Evolutionary conservation across 2,329 filamentous ascomycete genomes (phyloP).

Genomic region (Leptographium flavum): DNA sequence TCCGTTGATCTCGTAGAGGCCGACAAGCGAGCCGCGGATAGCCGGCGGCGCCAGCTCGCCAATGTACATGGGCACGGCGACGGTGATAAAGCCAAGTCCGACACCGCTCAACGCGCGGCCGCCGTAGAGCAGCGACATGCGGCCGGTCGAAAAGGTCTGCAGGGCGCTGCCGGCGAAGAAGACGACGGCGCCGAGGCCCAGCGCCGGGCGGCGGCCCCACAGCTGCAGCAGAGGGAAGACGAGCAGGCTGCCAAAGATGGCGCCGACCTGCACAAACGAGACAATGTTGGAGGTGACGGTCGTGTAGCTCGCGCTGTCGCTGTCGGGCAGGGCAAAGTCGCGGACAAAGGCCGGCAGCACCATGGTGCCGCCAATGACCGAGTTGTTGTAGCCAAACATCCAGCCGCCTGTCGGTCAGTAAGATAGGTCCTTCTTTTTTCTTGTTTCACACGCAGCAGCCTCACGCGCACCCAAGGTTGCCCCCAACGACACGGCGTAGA

Average conservation of each 20-base stretch:
- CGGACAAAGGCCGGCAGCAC: background rate
- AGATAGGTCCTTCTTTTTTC: no score
- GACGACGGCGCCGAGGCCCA: background rate
- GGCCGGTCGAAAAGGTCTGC: background rate
- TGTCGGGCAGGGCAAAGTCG: background rate
- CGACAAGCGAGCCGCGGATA: constrained; percentile 24
- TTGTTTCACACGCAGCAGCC: no score
- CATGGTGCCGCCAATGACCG: background rate
- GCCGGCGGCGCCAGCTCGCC: constrained; percentile 39
- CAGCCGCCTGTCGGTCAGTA: background rate
- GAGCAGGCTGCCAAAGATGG: background rate
- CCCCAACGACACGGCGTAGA: background rate
- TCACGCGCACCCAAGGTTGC: background rate
- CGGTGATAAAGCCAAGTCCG: constrained; percentile 33
- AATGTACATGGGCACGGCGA: constrained; percentile 43
- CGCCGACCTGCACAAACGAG: background rate
- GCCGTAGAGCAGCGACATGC: constrained; percentile 1
- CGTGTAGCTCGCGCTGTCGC: background rate
- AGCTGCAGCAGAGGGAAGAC: background rate
- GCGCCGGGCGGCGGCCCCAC: background rate
- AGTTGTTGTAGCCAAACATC: constrained; percentile 1
- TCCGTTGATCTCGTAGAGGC: constrained; percentile 19
- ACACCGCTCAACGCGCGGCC: constrained; percentile 21
- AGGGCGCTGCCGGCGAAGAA: background rate
- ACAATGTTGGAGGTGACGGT: constrained; percentile 1